phyloP scores from a whole-genome alignment of 108 stramenopile genomes.

The Craspedostauros australis region DNA sequence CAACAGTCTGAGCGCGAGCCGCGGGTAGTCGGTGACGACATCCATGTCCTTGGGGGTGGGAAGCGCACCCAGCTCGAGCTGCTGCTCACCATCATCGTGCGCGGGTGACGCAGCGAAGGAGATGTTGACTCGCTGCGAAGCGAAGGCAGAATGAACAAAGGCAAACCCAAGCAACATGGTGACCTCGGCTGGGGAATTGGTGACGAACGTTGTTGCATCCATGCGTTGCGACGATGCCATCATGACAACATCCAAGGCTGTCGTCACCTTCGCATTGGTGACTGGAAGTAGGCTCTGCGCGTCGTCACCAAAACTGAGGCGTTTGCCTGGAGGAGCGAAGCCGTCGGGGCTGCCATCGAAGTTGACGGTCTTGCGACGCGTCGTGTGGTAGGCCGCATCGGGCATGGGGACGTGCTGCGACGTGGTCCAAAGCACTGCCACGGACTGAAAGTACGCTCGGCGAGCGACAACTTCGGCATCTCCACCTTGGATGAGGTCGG shows the following conservation, averaged over 20 bases:
- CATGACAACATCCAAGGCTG: conserved; percentile 21
- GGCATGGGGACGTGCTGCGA: conserved; percentile 30
- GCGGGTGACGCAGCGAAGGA: not conserved
- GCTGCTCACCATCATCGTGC: too few relatives aligned
- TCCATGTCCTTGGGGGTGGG: conserved; percentile 15
- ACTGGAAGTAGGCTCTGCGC: conserved; percentile 13
- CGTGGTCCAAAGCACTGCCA: conserved; percentile 28
- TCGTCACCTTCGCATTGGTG: conserved; percentile 9
- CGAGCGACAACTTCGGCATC: conserved; percentile 13
- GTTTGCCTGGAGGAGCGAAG: conserved; percentile 20
- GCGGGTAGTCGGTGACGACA: conserved; percentile 37
- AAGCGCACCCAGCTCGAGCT: conserved; percentile 28
- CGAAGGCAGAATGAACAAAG: conserved; percentile 12
- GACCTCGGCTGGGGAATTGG: conserved; percentile 5
- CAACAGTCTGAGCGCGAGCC: conserved; percentile 58
- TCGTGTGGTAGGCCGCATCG: conserved; percentile 8
- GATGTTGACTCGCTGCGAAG: not conserved
- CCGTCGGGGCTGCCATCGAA: conserved; percentile 3
- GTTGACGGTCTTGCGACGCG: not conserved
- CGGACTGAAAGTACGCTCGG: conserved; percentile 21
- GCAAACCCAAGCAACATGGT: conserved; percentile 5
- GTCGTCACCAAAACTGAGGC: conserved; percentile 30
- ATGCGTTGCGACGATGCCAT: conserved; percentile 26
- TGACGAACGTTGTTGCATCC: not conserved
- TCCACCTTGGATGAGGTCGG: conserved; percentile 10